A percentile compares a stretch with the other conserved stretches of the same genome.
Evolutionary conservation across 805 yeast species (phyloP).

Genomic region (Vanderwaltozyma polyspora): DNA sequence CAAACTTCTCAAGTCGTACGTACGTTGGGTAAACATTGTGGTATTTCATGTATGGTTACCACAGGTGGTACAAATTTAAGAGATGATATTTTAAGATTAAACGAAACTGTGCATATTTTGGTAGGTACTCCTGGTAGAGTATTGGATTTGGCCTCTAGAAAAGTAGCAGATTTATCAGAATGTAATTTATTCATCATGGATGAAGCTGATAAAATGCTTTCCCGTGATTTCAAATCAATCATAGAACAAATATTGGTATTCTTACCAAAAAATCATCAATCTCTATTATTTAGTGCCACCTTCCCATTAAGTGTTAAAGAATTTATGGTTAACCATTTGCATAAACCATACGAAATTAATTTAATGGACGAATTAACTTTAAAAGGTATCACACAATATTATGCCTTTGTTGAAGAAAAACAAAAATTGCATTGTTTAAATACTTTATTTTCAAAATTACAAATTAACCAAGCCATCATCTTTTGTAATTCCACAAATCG

Average conservation of each 20-base stretch:
- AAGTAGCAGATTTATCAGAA: conserved; percentile 74
- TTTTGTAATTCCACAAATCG: conserved; percentile 95
- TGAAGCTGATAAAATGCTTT: conserved; percentile 95
- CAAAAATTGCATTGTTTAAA: conserved; percentile 94
- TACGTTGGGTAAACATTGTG: conserved; percentile 89
- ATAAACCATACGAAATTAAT: conserved; percentile 89
- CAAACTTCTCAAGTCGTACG: conserved; percentile 97
- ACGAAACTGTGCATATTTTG: conserved; percentile 85
- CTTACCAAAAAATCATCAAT: conserved; percentile 73
- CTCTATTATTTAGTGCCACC: conserved; percentile 85
- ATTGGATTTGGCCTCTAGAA: conserved; percentile 82
- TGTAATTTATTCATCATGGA: conserved; percentile 92
- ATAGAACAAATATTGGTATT: conserved; percentile 77
- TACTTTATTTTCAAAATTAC: conserved; percentile 86
- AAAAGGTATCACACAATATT: conserved; percentile 92
- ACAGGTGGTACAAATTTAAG: conserved; percentile 93
- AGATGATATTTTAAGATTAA: conserved; percentile 88
- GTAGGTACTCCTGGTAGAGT: conserved; percentile 99
- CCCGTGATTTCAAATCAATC: conserved; percentile 77
- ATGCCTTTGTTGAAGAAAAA: conserved; percentile 95
- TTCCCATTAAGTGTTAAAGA: conserved; percentile 90
- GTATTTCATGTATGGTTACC: conserved; percentile 90
- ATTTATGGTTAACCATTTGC: conserved; percentile 83
- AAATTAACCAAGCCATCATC: conserved; percentile 91
- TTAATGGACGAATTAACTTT: conserved; percentile 95